Evolutionary conservation across 495 filamentous ascomycete genomes (phyloP).

Genomic region (Mycothermus thermophilus): DNA sequence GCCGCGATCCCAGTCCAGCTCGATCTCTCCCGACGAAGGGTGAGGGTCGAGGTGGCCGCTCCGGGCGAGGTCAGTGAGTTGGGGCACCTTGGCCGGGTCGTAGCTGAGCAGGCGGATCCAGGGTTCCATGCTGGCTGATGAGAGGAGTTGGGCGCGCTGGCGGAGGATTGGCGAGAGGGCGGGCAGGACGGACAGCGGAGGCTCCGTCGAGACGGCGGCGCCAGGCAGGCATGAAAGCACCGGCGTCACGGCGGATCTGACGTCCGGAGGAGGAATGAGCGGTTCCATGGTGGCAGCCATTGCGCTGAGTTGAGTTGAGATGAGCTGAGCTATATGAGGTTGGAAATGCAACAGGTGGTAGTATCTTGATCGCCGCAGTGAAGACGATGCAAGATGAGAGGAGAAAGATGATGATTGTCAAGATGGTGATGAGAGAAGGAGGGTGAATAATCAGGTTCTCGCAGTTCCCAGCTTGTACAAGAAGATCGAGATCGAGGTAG

Average conservation of each 20-base stretch:
- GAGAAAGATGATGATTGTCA: neutral
- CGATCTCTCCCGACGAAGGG: slow-evolving; percentile 84
- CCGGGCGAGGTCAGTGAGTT: slow-evolving; percentile 50
- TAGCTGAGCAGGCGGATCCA: slow-evolving; percentile 91
- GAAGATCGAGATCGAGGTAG: too few relatives aligned
- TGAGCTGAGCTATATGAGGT: too few relatives aligned
- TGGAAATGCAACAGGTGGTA: too few relatives aligned
- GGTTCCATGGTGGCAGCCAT: slow-evolving; percentile 15
- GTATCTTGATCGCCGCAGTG: too few relatives aligned
- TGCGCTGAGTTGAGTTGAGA: neutral
- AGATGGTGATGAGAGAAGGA: too few relatives aligned
- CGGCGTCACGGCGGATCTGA: slow-evolving; percentile 52
- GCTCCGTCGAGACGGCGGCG: slow-evolving; percentile 62
- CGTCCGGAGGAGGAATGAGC: slow-evolving; percentile 47
- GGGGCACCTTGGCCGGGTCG: slow-evolving; percentile 51
- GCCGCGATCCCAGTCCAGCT: slow-evolving; percentile 49
- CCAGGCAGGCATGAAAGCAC: slow-evolving; percentile 78
- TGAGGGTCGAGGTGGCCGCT: slow-evolving; percentile 68
- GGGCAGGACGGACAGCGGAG: slow-evolving; percentile 63
- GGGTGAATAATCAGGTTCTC: too few relatives aligned
- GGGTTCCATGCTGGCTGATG: slow-evolving; percentile 50
- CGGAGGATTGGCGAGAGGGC: slow-evolving; percentile 83
- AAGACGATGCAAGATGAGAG: neutral
- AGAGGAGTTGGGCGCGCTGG: slow-evolving; percentile 70
- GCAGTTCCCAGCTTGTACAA: too few relatives aligned